phyloP scores from a whole-genome alignment of 2,329 filamentous ascomycete genomes.

The Xylariaceae sp. region DNA sequence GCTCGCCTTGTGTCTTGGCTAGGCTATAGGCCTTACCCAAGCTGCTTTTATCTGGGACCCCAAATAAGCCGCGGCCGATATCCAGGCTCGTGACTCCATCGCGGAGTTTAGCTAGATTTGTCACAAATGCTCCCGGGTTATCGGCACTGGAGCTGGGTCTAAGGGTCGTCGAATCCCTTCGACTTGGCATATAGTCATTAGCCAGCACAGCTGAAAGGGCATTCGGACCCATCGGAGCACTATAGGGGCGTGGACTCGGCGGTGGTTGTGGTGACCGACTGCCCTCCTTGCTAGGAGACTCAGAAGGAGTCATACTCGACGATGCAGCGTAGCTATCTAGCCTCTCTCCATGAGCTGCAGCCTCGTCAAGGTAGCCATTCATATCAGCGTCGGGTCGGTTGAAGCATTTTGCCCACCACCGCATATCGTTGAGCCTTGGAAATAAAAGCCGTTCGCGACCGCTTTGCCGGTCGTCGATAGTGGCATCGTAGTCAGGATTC shows the following conservation, averaged over 20 bases:
- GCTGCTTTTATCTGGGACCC: slow-evolving; percentile 15
- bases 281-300: slow-evolving; percentile 21
- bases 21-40: not conserved
- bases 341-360: slow-evolving; percentile 44
- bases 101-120: slow-evolving; percentile 36
- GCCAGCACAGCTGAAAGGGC: slow-evolving; percentile 56
- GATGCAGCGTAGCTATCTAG: slow-evolving; percentile 30
- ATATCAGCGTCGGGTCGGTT: slow-evolving; percentile 85
- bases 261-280: slow-evolving; percentile 28
- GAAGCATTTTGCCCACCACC: slow-evolving; percentile 92
- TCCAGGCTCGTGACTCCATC: slow-evolving; percentile 45
- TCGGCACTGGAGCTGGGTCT: slow-evolving; percentile 44
- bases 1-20: slow-evolving; percentile 14
- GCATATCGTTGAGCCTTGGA: slow-evolving; percentile 67
- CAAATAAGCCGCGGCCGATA: slow-evolving; percentile 43
- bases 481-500: slow-evolving; percentile 70
- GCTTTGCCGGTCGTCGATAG: slow-evolving; percentile 70
- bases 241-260: slow-evolving; percentile 36
- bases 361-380: slow-evolving; percentile 63
- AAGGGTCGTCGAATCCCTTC: slow-evolving; percentile 32
- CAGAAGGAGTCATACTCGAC: slow-evolving; percentile 15
- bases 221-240: slow-evolving; percentile 41
- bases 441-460: slow-evolving; percentile 81
- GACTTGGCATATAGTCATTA: slow-evolving; percentile 45
- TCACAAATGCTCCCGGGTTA: slow-evolving; percentile 39